Evolutionary conservation across 306 rosid species (phyloP).

Genomic region (Boehmeria nivea): DNA sequence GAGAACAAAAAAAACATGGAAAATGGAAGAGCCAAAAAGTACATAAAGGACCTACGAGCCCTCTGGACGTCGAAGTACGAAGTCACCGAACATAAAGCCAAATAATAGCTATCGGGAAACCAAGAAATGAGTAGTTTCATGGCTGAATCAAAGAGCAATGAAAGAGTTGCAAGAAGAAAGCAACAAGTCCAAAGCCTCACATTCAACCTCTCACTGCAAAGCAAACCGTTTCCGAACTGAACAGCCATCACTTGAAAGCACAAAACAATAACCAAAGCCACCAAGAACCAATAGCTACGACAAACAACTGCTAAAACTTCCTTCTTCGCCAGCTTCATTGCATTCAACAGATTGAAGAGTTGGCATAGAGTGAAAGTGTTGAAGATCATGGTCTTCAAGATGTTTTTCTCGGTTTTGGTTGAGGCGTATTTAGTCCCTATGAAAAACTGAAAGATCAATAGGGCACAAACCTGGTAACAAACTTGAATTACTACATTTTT

Average conservation of each 20-base stretch:
- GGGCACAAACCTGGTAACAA: slow-evolving; percentile 31
- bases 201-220: slow-evolving; percentile 30
- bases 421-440: slow-evolving; percentile 21
- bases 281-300: slow-evolving; percentile 27
- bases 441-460: slow-evolving; percentile 29
- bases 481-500: slow-evolving; percentile 42
- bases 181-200: slow-evolving; percentile 45
- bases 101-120: too few relatives aligned
- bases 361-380: slow-evolving; percentile 52
- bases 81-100: too few relatives aligned
- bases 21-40: too few relatives aligned
- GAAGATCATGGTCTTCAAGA: slow-evolving; percentile 46
- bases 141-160: slow-evolving; percentile 28
- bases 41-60: too few relatives aligned
- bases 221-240: slow-evolving; percentile 27
- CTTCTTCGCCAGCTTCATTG: slow-evolving; percentile 32
- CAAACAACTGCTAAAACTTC: slow-evolving; percentile 20
- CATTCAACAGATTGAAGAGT: slow-evolving; percentile 38
- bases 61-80: too few relatives aligned
- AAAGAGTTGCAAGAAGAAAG: slow-evolving; percentile 35
- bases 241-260: slow-evolving; percentile 37
- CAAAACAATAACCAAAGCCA: slow-evolving; percentile 30
- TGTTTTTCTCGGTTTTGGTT: slow-evolving; percentile 11
- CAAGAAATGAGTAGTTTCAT: neutral
- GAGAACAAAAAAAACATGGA: too few relatives aligned